These are phyloP conservation scores for Globisporangium cystogenes DNA, from an alignment of 352 stramenopile genomes.

Conservation along the genomic window DNA sequence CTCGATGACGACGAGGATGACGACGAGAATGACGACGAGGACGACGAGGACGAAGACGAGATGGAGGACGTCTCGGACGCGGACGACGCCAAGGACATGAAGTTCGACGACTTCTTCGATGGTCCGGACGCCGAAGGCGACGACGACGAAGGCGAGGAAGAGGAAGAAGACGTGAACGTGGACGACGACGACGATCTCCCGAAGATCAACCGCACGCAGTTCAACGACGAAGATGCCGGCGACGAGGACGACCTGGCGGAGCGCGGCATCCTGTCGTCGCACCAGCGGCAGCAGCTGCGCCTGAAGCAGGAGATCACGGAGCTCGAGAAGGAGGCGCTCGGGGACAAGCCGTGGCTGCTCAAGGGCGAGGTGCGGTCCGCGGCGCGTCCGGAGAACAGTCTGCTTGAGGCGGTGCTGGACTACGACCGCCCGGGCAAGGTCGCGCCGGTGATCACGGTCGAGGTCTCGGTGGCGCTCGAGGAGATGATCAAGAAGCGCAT, in stretches of 20 bases:
- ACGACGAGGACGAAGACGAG: conserved; percentile 41
- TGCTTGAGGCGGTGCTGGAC: conserved; percentile 91
- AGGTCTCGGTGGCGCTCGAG: conserved; percentile 90
- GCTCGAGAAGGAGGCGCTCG: conserved; percentile 85
- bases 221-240: conserved; percentile 47
- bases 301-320: conserved; percentile 83
- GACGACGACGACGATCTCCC: conserved; percentile 38
- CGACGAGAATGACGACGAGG: conserved; percentile 34
- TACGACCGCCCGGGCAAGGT: conserved; percentile 92
- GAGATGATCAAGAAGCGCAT: conserved; percentile 95
- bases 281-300: conserved; percentile 60
- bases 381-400: conserved; percentile 89
- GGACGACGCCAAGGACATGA: conserved; percentile 51
- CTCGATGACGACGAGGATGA: conserved; percentile 24
- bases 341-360: conserved; percentile 92
- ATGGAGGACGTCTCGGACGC: conserved; percentile 44
- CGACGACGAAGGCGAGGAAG: conserved; percentile 35
- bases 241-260: conserved; percentile 72
- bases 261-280: conserved; percentile 74
- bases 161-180: conserved; percentile 35
- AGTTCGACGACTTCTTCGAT: conserved; percentile 61
- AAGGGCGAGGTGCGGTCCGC: conserved; percentile 88
- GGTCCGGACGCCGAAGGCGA: conserved; percentile 33
- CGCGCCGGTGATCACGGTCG: conserved; percentile 89
- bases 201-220: conserved; percentile 39